Evolutionary conservation across 2,329 filamentous ascomycete genomes (phyloP), one percentile per base, ranked within the genome.

Genomic region (Graphilbum sp.): DNA sequence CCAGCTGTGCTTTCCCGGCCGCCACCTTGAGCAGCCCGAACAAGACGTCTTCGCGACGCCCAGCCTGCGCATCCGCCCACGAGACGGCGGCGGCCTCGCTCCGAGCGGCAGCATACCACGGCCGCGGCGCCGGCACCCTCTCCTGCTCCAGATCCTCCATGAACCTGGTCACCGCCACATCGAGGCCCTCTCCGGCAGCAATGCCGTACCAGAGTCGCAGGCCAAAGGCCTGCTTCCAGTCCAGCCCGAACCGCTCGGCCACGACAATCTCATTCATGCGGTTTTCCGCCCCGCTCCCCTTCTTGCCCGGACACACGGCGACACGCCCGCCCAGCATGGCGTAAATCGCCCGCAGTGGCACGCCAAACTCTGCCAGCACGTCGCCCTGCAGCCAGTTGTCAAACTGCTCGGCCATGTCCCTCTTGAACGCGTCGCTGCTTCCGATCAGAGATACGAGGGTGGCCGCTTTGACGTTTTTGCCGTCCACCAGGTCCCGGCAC

Each of bases 141-240:
- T 78, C 77, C 43, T 79, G 70, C 21, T 66, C 61, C 34, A 96
- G 64, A 49, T 94, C 86, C 39, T 76, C 64, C 43, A 75, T 65
- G 56, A 86, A 98, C 21, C 70, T 69, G 32, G 66, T 58, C 5
- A 98, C 77, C 3, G 87, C 87, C 34, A 67, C 63, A 36, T 78
- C 72, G 32, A 95, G 66, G 27, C 75, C 69, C 33, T 86, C 79
- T 30, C 75, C 66, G 25, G 71, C 63, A 3, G 72, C 66, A 31
- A 76, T 81, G 33, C 77, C 78, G 54, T 94, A 98, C 82, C 86
- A 96, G 2, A 98, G 65, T 32, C 87, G 76, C 36, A 98, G 67
- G 11, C 84, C 88, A 55, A 98, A 94, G 1, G 87, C 79, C 52
- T 93, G 87, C 54, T 84, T 78, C 90, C 90, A 98, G 54, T 92